Evolutionary conservation across 1,284 basidiomycete genomes (phyloP), one percentile per base, ranked within the genome.

Genomic region (Lentinus polychrous): DNA sequence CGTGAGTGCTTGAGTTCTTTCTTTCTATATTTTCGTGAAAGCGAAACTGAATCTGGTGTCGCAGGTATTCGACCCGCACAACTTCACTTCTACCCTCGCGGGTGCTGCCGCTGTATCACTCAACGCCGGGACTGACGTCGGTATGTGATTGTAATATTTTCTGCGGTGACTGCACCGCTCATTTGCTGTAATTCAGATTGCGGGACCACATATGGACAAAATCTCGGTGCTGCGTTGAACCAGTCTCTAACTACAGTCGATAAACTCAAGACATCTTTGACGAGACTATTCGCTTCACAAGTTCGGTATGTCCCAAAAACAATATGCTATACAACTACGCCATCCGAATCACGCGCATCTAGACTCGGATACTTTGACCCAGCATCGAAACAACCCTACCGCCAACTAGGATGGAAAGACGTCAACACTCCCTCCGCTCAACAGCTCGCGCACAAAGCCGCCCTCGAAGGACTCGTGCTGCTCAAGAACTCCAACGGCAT

Each of bases 361-460:
- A 75, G 76, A 23, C 69, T 79, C 24, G 78, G 77, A 3, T 79
- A 76, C 61, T 79, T 81, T 55, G 78, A 81, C 52, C 66, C 76
- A 14, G 58, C 71, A 0, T 68, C 65, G 18, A 50, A 54, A 2
- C 77, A 79, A 57, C 75, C 78, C 3, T 79, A 69, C 60, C 68
- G 78, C 3, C 68, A 73, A 52, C 63, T 79, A 11, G 58, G 57
- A 27, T 78, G 72, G 71, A 59, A 62, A 3, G 68, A 74, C 50
- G 68, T 81, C 51, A 75, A 78, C 56, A 71, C 70, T 0, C 68
- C 68, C 1, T 46, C 59, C 2, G 70, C 76, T 0, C 75, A 76
- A 52, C 57, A 66, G n/a, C 68, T 81, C 11, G 78, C 78, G 1
- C 64, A 74, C 55, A 65, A 66, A 46, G 74, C 73, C 15, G 77